Evolutionary conservation across 805 yeast species (phyloP).

Genomic region (Dipodascus albidus): DNA sequence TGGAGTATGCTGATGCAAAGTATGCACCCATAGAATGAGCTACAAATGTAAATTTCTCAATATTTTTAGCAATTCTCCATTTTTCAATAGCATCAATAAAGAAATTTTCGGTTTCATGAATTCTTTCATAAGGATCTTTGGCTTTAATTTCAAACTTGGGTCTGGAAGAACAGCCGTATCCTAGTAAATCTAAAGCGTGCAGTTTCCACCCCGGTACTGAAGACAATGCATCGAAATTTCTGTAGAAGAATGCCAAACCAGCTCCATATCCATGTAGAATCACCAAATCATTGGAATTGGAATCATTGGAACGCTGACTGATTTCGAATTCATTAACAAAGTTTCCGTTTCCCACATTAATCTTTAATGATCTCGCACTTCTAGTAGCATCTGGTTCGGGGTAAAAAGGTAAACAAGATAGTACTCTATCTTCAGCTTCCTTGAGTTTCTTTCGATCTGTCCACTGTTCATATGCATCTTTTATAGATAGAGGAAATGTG

Average conservation of each 20-base stretch:
- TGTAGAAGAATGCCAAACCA: conserved; percentile 69
- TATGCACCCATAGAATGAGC: conserved; percentile 95
- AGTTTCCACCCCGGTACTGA: conserved; percentile 44
- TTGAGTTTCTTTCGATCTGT: conserved; percentile 25
- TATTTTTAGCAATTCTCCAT: conserved; percentile 46
- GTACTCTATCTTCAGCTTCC: conserved; percentile 37
- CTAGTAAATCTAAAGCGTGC: conserved; percentile 80
- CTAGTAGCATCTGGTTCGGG: conserved; percentile 22
- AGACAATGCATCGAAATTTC: conserved; percentile 46
- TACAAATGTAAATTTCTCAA: conserved; percentile 42
- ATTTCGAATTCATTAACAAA: conserved; percentile 71
- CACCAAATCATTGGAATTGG: conserved; percentile 46
- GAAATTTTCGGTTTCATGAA: conserved; percentile 43
- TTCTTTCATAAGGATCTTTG: conserved; percentile 26
- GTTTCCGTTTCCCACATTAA: conserved; percentile 38
- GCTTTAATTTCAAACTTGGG: conserved; percentile 39
- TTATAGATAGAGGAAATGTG: conserved; percentile 26
- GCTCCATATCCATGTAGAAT: conserved; percentile 92
- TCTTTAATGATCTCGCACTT: conserved; percentile 33
- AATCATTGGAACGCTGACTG: conserved; percentile 9
- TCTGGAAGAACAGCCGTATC: conserved; percentile 82
- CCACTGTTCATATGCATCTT: conserved; percentile 36
- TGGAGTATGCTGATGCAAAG: conserved; percentile 56
- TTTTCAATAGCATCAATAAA: conserved; percentile 50
- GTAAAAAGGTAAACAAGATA: conserved; percentile 43